Percentiles rank a stretch among this genome's conserved stretches.
Conservation (phyloP, 441 rosid species). For the Aquilaria agallochum region DNA sequence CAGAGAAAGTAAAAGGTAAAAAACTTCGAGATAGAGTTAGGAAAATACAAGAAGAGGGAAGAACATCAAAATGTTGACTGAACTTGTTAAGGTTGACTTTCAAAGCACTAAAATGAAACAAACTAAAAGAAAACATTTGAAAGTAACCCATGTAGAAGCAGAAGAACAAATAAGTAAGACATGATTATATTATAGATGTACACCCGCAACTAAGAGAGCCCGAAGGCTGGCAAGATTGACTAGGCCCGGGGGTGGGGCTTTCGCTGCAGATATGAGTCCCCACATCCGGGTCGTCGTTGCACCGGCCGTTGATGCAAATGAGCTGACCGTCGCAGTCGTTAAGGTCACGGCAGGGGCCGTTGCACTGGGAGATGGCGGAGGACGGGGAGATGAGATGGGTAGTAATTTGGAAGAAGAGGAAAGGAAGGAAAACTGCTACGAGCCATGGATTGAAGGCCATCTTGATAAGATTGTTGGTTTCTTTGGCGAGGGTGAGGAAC, state of each 20-base stretch:
- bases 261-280: constrained; percentile 24
- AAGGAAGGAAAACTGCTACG: not conserved
- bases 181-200: no score
- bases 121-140: no score
- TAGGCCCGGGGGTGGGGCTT: not conserved
- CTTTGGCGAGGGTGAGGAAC: no score
- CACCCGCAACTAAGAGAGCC: constrained; percentile 19
- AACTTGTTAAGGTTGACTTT: no score
- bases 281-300: constrained; percentile 30
- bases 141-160: no score
- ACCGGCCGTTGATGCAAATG: constrained; percentile 32
- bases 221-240: constrained; percentile 13
- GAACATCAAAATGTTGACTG: no score
- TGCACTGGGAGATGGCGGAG: constrained; percentile 26
- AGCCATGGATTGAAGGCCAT: not conserved
- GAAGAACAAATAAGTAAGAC: no score
- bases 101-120: no score
- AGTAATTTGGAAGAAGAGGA: not conserved
- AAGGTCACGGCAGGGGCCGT: constrained; percentile 25
- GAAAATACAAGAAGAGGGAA: no score
- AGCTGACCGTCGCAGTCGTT: constrained; percentile 32
- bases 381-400: constrained; percentile 2
- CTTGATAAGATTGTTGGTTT: no score
- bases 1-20: no score
- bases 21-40: no score